phyloP scores from a whole-genome alignment of 2,329 filamentous ascomycete species.

The Paraconiothyrium brasiliense region DNA sequence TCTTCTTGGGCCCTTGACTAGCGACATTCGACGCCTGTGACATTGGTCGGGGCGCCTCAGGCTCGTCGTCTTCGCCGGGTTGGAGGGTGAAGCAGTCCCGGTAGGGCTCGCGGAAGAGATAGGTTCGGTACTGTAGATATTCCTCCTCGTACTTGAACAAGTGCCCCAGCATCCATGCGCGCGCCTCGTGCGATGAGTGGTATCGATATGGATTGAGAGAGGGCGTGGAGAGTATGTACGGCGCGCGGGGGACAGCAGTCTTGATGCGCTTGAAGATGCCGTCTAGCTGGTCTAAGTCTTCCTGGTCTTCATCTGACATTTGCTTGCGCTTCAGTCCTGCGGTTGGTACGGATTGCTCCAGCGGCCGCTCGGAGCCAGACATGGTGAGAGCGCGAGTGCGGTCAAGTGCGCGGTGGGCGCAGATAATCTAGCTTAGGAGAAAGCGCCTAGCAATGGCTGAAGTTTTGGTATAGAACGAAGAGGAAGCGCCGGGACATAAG shows the following conservation, averaged over 20 bases:
- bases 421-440: conserved; percentile 3
- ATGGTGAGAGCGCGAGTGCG: conserved; percentile 31
- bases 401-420: background rate
- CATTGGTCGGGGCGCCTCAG: conserved; percentile 53
- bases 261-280: conserved; percentile 55
- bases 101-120: conserved; percentile 65
- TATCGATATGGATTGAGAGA: conserved; percentile 57
- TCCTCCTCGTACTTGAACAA: conserved; percentile 66
- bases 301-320: conserved; percentile 40
- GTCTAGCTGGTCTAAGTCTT: conserved; percentile 53
- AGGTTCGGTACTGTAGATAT: conserved; percentile 70
- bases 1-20: conserved; percentile 62
- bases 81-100: conserved; percentile 58
- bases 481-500: conserved; percentile 25
- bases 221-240: conserved; percentile 60
- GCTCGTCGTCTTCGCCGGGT: conserved; percentile 64
- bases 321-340: conserved; percentile 40
- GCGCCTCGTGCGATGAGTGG: conserved; percentile 51
- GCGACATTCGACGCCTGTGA: conserved; percentile 50
- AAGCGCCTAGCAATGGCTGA: conserved; percentile 15
- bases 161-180: conserved; percentile 57
- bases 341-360: conserved; percentile 34
- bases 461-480: conserved; percentile 9
- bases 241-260: conserved; percentile 51
- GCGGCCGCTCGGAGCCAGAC: conserved; percentile 39